Evolutionary conservation across 495 filamentous ascomycete genomes (phyloP), one percentile per base, ranked within the genome.

Genomic region (Aspergillus baeticus): DNA sequence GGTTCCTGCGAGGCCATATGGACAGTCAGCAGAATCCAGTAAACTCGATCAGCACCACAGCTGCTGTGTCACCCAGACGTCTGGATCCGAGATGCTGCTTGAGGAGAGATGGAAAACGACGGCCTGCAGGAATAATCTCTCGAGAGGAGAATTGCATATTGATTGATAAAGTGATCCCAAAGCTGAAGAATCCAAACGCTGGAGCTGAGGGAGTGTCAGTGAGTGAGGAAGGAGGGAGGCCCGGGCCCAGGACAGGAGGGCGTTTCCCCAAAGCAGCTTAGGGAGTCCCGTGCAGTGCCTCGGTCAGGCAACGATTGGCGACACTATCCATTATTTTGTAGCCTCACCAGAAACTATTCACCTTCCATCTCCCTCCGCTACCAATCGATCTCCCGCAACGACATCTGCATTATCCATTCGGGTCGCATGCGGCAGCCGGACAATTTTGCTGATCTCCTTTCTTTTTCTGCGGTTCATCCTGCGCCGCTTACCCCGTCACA

Each of bases 11-110:
- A 50, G 39, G 31, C 50, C 54, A 58, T 44, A 43, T 53, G 47
- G 44, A 22, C 26, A 43, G 51, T 39, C 36, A 53, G 44, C 43
- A 51, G 23, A 36, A 37, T 43, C 14, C 42, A 14, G 47, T 21
- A 50, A n/a, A 50, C 21, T 55, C 41, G 34, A 48, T 53, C 36
- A 55, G 47, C 41, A 39, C 51, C 41, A 39, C 51, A 37, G 42
- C 52, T 55, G 51, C 36, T 31, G 62, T 64, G 58, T 61, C 58
- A 64, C 62, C 55, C 55, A 52, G 42, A 31, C 42, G 50, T 41
- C 37, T 36, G 51, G 55, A 54, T 39, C 41, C 11, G 23, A 34
- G 43, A 45, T 10, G 21, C 34, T 14, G 33, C 17, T 35, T 49
- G 21, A 44, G 21, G 17, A 47, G 31, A 46, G 34, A 17, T n/a